A percentile compares a stretch with the other conserved stretches of the same genome.
phyloP scores from a whole-genome alignment of 2,329 filamentous ascomycete genomes.

The Ophiostoma populinum region DNA sequence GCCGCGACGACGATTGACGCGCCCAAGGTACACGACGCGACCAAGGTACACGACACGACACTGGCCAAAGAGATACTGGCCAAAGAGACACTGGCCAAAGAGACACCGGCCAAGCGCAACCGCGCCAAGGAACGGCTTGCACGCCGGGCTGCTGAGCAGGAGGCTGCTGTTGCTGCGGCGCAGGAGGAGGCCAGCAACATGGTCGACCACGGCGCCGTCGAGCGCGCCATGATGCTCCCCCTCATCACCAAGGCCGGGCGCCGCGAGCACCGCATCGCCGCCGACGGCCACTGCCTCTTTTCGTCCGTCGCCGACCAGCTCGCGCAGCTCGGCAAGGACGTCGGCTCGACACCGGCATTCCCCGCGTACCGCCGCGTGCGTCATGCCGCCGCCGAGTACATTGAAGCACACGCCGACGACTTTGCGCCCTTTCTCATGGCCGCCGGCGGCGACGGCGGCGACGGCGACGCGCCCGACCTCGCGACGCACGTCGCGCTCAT shows the following conservation, averaged over 20 bases:
- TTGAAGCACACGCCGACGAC: constrained; percentile 54
- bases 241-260: constrained; percentile 48
- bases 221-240: constrained; percentile 52
- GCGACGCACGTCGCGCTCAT: constrained; percentile 59
- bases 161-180: constrained; percentile 49
- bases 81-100: neutral
- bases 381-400: constrained; percentile 58
- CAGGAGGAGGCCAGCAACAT: constrained; percentile 58
- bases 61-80: neutral
- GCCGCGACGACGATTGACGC: constrained; percentile 10
- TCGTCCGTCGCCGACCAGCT: constrained; percentile 81
- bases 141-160: constrained; percentile 70
- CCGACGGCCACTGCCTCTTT: constrained; percentile 92
- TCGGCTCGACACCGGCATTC: constrained; percentile 15
- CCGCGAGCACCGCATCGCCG: constrained; percentile 60
- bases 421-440: constrained; percentile 52
- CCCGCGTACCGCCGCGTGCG: constrained; percentile 49
- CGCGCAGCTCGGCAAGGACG: constrained; percentile 26
- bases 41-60: neutral
- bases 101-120: constrained; percentile 54
- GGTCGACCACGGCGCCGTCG: constrained; percentile 53
- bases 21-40: constrained; percentile 6
- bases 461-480: constrained; percentile 27
- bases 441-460: constrained; percentile 1
- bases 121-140: constrained; percentile 83